Evolutionary conservation across 768 basidiomycete species (phyloP), one percentile per base, ranked within the genome.

Genomic region (Lactifluus pinguis): DNA sequence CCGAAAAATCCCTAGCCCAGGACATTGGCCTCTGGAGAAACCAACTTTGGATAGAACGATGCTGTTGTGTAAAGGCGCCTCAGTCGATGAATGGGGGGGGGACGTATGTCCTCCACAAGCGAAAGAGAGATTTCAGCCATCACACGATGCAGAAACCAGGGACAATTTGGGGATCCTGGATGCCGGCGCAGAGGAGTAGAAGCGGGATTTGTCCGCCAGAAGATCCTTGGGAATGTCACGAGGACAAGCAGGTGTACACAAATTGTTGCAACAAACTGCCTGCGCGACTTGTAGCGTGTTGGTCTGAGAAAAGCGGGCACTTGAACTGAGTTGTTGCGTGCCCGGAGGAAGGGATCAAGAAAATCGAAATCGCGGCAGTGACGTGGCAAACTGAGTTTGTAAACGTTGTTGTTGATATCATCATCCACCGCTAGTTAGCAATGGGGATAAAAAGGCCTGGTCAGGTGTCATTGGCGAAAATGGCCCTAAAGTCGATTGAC

Each of bases 151-250:
- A 32, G 42, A 42, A 51, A 54, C 21, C 39, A 42, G 38, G 51
- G 19, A 38, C 45, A 49, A 25, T 38, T 49, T 49, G 39, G 49
- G 15, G 45, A 15, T 21, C 39, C 59, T 54, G 52, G 55, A 45
- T 41, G n/a, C 38, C 8, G 45, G 38, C 38, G 29, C 61, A 49
- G 39, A 53, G 25, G 42, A 38, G 38, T 32, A 29, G 36, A 44
- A 61, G 55, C 30, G 60, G 52, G 32, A 42, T 58, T 34, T 42
- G 41, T 34, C 56, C 56, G 45, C 41, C 30, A 49, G 41, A 54
- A 44, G 47, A 54, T 49, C 56, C 44, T 10, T 52, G 56, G 52
- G 4, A 39, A 19, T 53, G 48, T 62, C 56, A 62, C 61, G 39
- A 25, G 61, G 39, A 36, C 45, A 49, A 49, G 29, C 50, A 55